Evolutionary conservation across 106 monocot species (phyloP), one percentile per base, ranked within the genome.

Genomic region (Phalaenopsis aphrodite): DNA sequence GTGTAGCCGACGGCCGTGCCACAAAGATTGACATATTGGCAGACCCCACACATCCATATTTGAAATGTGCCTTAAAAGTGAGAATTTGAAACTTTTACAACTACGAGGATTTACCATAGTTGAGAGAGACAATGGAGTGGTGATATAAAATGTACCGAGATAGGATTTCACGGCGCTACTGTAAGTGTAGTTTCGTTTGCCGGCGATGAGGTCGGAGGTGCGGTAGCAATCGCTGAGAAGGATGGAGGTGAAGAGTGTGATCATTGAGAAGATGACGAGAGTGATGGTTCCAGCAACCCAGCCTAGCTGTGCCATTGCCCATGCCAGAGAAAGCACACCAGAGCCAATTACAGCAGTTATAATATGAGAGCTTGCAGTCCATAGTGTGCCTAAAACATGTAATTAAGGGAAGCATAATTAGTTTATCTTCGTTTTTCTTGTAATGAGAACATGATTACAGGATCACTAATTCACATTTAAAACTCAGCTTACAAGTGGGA

Each of bases 311-410:
- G 88, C 78, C 69, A 81, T 88, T 5, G 88, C 79, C 91, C 88
- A 88, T 56, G 84, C 84, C 14, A 91, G 72, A 11, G 91, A 88
- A 2, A 91, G 83, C 41, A 91, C 91, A 0, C 91, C 91, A 0
- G 91, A 91, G 41, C 91, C 88, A 8, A 91, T 87, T 18, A 91
- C 86, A 2, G 90, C 90, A 0, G 90, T 90, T 77, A 90, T 82
- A 43, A 90, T 87, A 36, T 90, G 90, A 2, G 91, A 84, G 45
- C 84, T 91, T 24, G 88, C 91, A 14, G 91, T 91, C 86, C 91
- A 86, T 6, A 88, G 67, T 2, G 82, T 88, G 21, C 91, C 88
- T 91, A 77, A 64, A 37, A 72, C 46, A 17, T 58, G 57, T n/a
- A 1, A 58, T 4, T 58, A n/a, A 15, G 17, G 37, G 8, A 48